Evolutionary conservation across 2,329 filamentous ascomycete species (phyloP).

Genomic region (Trichoderma aggressivum): DNA sequence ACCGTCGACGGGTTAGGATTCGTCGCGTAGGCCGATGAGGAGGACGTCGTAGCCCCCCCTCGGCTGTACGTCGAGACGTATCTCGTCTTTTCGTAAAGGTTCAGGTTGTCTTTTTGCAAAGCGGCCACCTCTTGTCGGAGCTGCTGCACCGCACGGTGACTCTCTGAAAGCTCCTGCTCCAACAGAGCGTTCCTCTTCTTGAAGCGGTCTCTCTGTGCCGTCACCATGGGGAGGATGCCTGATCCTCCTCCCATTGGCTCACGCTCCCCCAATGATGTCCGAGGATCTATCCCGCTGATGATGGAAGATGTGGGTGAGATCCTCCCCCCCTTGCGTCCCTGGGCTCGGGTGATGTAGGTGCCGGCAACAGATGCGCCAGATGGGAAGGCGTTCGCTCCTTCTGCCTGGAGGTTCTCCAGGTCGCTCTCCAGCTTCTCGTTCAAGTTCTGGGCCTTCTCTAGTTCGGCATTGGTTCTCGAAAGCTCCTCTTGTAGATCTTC

Average conservation of each 20-base stretch:
- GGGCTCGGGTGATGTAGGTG: slow-evolving; percentile 69
- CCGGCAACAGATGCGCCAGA: slow-evolving; percentile 90
- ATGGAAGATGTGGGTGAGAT: slow-evolving; percentile 95
- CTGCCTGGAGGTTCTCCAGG: slow-evolving; percentile 79
- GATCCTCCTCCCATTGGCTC: slow-evolving; percentile 72
- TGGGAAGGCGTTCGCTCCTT: slow-evolving; percentile 78
- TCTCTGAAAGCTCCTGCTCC: slow-evolving; percentile 83
- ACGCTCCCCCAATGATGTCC: slow-evolving; percentile 43
- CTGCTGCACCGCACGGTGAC: slow-evolving; percentile 76
- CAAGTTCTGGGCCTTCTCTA: slow-evolving; percentile 79
- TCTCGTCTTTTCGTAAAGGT: slow-evolving; percentile 94
- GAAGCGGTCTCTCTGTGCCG: slow-evolving; percentile 95
- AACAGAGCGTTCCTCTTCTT: slow-evolving; percentile 92
- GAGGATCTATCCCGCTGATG: slow-evolving; percentile 90
- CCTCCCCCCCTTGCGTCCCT: slow-evolving; percentile 63
- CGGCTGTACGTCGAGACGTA: slow-evolving; percentile 94
- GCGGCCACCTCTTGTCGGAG: slow-evolving; percentile 87
- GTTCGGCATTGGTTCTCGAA: slow-evolving; percentile 75
- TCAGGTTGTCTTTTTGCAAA: slow-evolving; percentile 92
- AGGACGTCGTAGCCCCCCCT: slow-evolving; percentile 56
- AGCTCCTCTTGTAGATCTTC: slow-evolving; percentile 80
- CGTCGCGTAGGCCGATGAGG: slow-evolving; percentile 61
- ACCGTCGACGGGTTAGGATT: slow-evolving; percentile 76
- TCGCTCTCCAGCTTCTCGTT: slow-evolving; percentile 91
- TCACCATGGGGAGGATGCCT: slow-evolving; percentile 95